These are phyloP conservation scores for Lanmaoa pseudosensibilis DNA, from an alignment of 768 basidiomycete species.

Conservation along the genomic window DNA sequence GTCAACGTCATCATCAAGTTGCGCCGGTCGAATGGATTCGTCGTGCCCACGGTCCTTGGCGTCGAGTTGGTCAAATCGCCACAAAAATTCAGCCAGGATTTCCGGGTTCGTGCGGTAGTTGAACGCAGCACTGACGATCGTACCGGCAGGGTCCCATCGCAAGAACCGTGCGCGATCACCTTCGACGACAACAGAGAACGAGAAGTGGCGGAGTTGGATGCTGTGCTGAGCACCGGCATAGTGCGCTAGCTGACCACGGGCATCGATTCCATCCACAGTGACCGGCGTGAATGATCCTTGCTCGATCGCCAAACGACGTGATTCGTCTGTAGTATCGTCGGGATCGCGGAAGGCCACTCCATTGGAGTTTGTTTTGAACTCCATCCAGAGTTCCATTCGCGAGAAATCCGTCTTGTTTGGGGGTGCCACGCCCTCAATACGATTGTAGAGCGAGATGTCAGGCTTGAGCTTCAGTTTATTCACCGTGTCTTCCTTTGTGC, in stretches of 20 bases:
- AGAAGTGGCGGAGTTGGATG: conserved; percentile 32
- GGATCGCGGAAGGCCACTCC: neutral
- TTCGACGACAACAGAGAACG: conserved; percentile 33
- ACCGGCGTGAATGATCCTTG: neutral
- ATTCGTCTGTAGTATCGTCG: neutral
- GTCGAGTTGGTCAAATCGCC: no score
- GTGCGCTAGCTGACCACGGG: conserved; percentile 24
- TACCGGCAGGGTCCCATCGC: conserved; percentile 33
- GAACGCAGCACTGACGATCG: neutral
- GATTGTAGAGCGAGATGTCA: conserved; percentile 1
- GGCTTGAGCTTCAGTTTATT: neutral
- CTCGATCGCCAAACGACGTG: neutral
- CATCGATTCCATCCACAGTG: neutral
- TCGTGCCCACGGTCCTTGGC: neutral
- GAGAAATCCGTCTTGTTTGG: neutral
- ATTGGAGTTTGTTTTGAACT: neutral
- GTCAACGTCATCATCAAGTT: neutral
- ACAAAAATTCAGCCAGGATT: no score
- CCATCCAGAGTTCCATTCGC: conserved; percentile 7
- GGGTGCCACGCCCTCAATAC: neutral
- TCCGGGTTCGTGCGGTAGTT: neutral
- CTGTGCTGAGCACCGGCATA: conserved; percentile 25
- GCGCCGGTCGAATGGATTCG: neutral
- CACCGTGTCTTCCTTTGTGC: neutral
- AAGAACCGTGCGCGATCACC: conserved; percentile 30